Conservation (phyloP, 768 basidiomycete genomes). For the Tubosaeta sp. region DNA sequence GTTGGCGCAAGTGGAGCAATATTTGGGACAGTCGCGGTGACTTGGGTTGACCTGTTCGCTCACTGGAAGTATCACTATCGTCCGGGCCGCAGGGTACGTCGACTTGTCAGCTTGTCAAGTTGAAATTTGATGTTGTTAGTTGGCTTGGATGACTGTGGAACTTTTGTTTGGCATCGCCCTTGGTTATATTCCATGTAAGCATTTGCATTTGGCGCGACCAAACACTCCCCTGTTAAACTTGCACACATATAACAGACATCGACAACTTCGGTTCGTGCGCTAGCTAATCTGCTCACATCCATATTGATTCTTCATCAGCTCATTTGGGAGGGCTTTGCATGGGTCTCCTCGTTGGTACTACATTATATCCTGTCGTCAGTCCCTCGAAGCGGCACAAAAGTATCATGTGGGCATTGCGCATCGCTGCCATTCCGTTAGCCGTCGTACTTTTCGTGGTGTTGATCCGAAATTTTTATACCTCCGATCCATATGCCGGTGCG, state of each 20-base stretch:
- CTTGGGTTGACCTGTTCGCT: slow-evolving; percentile 85
- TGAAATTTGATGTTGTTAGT: slow-evolving; percentile 37
- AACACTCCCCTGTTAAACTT: slow-evolving; percentile 14
- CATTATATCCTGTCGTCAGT: slow-evolving; percentile 88
- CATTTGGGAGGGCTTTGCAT: slow-evolving; percentile 87
- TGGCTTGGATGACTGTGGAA: slow-evolving; percentile 81
- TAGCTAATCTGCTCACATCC: not conserved
- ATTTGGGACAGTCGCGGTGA: slow-evolving; percentile 80
- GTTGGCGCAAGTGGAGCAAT: slow-evolving; percentile 93
- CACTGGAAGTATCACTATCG: slow-evolving; percentile 90
- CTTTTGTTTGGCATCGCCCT: slow-evolving; percentile 82
- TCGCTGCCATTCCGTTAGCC: slow-evolving; percentile 69
- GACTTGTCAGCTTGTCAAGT: not conserved
- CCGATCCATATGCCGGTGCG: slow-evolving; percentile 79
- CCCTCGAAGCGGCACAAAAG: slow-evolving; percentile 66
- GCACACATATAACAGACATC: slow-evolving; percentile 47
- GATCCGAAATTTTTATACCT: slow-evolving; percentile 84
- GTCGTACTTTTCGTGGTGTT: slow-evolving; percentile 81
- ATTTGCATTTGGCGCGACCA: not conserved
- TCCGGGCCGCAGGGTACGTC: slow-evolving; percentile 69
- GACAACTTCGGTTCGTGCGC: slow-evolving; percentile 77
- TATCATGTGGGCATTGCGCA: slow-evolving; percentile 69
- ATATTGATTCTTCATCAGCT: slow-evolving; percentile 38
- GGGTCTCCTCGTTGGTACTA: slow-evolving; percentile 77
- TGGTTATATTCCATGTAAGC: slow-evolving; percentile 77